These are phyloP conservation scores for Nasturtium officinale DNA, from an alignment of 345 rosid genomes.

Conservation along the genomic window DNA sequence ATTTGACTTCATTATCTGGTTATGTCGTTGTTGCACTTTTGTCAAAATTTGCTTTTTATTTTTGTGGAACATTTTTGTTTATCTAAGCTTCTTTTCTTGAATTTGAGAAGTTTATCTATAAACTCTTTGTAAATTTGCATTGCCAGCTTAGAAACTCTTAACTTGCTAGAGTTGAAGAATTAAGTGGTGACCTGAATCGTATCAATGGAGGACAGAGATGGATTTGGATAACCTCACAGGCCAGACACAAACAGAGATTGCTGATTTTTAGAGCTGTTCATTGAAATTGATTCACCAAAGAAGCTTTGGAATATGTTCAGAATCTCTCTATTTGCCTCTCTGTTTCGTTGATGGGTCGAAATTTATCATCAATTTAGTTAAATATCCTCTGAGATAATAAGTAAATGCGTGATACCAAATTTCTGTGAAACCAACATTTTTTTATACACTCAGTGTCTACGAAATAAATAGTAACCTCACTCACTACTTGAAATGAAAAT, in stretches of 20 bases:
- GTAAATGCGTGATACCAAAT: not conserved
- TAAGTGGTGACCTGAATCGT: not conserved
- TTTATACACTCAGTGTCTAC: conserved; percentile 3
- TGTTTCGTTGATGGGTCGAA: not conserved
- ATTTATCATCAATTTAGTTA: not conserved
- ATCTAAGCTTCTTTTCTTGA: not conserved
- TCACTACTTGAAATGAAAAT: not conserved
- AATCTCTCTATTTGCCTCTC: not conserved
- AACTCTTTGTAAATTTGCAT: too few species aligned
- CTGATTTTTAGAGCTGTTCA: too few species aligned
- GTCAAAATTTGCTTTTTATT: not conserved
- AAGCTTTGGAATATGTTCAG: not conserved
- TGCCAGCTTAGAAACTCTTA: not conserved
- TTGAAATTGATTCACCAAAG: not conserved
- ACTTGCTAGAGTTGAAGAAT: not conserved
- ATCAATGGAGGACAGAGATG: not conserved
- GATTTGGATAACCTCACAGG: not conserved
- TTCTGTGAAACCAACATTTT: not conserved
- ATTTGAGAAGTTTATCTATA: too few species aligned
- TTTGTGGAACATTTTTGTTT: not conserved
- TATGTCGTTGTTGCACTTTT: not conserved
- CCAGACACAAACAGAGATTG: too few species aligned
- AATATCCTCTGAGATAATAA: not conserved
- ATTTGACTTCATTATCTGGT: not conserved
- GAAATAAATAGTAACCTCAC: not conserved